Base-by-base conservation (phyloP, 768 basidiomycete species). In the Albatrellus ellisii region DNA sequence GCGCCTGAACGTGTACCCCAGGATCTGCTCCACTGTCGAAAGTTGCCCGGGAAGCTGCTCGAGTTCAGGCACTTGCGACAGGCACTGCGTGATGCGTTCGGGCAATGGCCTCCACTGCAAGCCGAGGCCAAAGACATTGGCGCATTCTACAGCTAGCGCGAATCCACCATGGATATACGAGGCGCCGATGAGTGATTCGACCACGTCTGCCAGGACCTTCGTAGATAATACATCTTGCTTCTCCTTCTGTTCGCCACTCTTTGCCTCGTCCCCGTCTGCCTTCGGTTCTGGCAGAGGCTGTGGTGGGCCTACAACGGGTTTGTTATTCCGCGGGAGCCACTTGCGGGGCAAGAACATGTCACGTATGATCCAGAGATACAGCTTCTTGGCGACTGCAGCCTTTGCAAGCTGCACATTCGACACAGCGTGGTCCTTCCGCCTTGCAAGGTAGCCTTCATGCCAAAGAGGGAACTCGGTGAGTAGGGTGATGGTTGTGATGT, bases 171-270 rank as follows among this genome's bases (percentile, higher is more conserved):
- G 70, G 4, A 81, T 56, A 56, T 78, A 83, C 0, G 80, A 70
- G 5, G 85, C 86, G 1, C 88, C 89, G 20, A 90, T 79, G 10
- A 87, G 60, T 2, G 86, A 73, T 59, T 94, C 89, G 4, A 89
- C 69, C 4, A 89, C 79, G 47, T 92, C 89, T 1, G 85, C 85
- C 26, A 91, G 65, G 45, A 85, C 74, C 66, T 92, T 92, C 2
- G 81, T 85, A 2, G 83, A 87, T 21, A 87, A 50, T 14, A 67
- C 53, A 41, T 63, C 17, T 43, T 42, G 36, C n/a, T n/a, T n/a
- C n/a, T n/a, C n/a, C n/a, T n/a, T n/a, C n/a, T n/a, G n/a, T 14
- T 68, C 53, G 41, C 63, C 17, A 43, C 42, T 37, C 56, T 52
- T 50, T 56, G 25, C 48, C 55, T 36, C 25, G 21, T 36, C 35